Conservation (phyloP, 495 filamentous ascomycete species). For the Annulohypoxylon moriforme region DNA sequence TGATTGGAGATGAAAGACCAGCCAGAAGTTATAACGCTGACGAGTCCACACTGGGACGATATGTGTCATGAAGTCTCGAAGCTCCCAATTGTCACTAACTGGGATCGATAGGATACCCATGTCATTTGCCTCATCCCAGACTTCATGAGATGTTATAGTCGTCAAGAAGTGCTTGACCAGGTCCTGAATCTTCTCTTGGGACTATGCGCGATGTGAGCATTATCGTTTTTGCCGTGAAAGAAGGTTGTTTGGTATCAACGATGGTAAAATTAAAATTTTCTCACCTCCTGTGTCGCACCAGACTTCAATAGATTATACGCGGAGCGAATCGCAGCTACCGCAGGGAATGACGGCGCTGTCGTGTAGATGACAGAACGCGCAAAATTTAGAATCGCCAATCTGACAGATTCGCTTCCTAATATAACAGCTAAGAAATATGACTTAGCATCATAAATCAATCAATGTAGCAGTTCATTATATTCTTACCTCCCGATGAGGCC, state of each 20-base stretch:
- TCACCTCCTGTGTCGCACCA: slow-evolving; percentile 58
- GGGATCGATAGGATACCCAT: slow-evolving; percentile 46
- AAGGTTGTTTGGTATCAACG: background rate
- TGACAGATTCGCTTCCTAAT: slow-evolving; percentile 54
- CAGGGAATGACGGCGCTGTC: slow-evolving; percentile 61
- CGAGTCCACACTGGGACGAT: slow-evolving; percentile 46
- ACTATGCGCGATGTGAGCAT: slow-evolving; percentile 35
- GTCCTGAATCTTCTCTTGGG: slow-evolving; percentile 54
- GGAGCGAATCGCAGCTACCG: slow-evolving; percentile 59
- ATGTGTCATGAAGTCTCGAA: slow-evolving; percentile 32
- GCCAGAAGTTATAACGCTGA: slow-evolving; percentile 47
- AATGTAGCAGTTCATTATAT: background rate
- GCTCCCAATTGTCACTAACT: slow-evolving; percentile 28
- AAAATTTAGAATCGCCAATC: slow-evolving; percentile 54
- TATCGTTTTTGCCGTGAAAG: background rate
- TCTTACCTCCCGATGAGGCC: slow-evolving; percentile 68
- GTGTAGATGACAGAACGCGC: slow-evolving; percentile 63
- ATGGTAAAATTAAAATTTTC: background rate
- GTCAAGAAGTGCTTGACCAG: slow-evolving; percentile 54
- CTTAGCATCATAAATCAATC: background rate
- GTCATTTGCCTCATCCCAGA: slow-evolving; percentile 45
- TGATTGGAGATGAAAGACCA: slow-evolving; percentile 53
- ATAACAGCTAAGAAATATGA: slow-evolving; percentile 31
- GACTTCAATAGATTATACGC: slow-evolving; percentile 56
- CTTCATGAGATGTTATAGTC: slow-evolving; percentile 47